phyloP scores from a whole-genome alignment of 208 protist genomes.

The Trypanosoma conorhini region DNA sequence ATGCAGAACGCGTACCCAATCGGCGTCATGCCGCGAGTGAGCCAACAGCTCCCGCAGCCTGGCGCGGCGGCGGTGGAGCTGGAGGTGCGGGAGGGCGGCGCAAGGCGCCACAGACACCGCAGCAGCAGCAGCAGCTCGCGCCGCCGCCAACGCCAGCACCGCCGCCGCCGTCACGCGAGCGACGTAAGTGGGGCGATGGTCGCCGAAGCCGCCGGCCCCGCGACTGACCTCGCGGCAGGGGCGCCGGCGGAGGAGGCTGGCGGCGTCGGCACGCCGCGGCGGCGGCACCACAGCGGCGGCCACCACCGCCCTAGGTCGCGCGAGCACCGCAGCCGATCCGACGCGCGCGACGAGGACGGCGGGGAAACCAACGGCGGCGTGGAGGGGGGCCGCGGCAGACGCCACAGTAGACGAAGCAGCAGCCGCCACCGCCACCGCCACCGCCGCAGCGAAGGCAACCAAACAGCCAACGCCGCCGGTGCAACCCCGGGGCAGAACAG shows the following conservation, averaged over 20 bases:
- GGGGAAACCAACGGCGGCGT: not conserved
- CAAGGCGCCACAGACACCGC: not conserved
- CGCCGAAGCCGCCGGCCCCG: not conserved
- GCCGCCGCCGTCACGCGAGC: not conserved
- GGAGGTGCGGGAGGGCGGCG: not conserved
- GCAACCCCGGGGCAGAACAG: not conserved
- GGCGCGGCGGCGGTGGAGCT: not conserved
- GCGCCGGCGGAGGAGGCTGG: not conserved
- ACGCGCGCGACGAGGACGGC: not conserved
- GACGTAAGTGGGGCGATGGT: not conserved
- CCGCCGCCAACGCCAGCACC: slow-evolving; percentile 5
- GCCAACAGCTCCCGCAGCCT: not conserved
- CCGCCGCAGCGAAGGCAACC: slow-evolving; percentile 24
- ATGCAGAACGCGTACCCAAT: slow-evolving; percentile 23
- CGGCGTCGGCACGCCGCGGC: not conserved
- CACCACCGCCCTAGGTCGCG: not conserved
- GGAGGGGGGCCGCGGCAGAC: slow-evolving; percentile 8
- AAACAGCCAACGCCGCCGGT: slow-evolving; percentile 4
- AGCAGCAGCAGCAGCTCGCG: not conserved
- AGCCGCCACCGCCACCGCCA: slow-evolving; percentile 32
- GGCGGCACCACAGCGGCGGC: not conserved
- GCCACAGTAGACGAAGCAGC: slow-evolving; percentile 14
- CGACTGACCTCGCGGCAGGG: not conserved
- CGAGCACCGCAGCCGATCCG: slow-evolving; percentile 1
- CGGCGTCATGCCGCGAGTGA: not conserved